Conservation (phyloP, 257 asterid genomes). For the Dorcoceras hygrometricum region DNA sequence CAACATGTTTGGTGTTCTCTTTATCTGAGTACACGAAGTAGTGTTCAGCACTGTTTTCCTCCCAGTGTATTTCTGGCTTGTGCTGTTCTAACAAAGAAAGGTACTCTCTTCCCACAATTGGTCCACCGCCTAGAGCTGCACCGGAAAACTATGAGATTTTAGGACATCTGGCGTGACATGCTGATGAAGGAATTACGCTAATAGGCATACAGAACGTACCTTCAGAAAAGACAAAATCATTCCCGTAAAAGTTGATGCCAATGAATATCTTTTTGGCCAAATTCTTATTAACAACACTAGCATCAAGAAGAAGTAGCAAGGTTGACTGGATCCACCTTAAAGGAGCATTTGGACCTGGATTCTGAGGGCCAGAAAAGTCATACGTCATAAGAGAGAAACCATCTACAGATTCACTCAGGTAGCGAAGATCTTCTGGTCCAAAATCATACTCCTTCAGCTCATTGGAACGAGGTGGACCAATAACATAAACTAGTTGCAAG, state of each 20-base stretch:
- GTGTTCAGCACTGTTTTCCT: slow-evolving; percentile 84
- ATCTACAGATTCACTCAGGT: slow-evolving; percentile 60
- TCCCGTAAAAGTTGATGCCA: slow-evolving; percentile 89
- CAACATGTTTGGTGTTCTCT: slow-evolving; percentile 60
- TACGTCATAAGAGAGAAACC: slow-evolving; percentile 97
- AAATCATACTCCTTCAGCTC: slow-evolving; percentile 67
- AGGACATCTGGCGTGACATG: not conserved
- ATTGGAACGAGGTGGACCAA: slow-evolving; percentile 81
- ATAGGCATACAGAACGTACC: slow-evolving; percentile 40
- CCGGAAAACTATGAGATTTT: not conserved
- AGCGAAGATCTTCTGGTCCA: slow-evolving; percentile 71
- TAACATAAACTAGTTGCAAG: slow-evolving; percentile 73
- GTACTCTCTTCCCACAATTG: slow-evolving; percentile 74
- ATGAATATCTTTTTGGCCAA: slow-evolving; percentile 59
- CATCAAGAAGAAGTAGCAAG: slow-evolving; percentile 58
- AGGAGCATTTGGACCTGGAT: slow-evolving; percentile 99
- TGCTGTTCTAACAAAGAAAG: slow-evolving; percentile 72
- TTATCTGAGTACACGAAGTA: slow-evolving; percentile 71
- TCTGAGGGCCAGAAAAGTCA: slow-evolving; percentile 90
- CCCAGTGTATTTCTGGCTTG: slow-evolving; percentile 78
- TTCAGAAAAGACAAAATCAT: slow-evolving; percentile 72
- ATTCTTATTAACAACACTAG: slow-evolving; percentile 25
- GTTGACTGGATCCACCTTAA: slow-evolving; percentile 72
- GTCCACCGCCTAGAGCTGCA: slow-evolving; percentile 87
- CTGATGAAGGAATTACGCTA: not conserved